Evolutionary conservation across 441 rosid genomes (phyloP).

Genomic region (Hypseocharis bilobata): DNA sequence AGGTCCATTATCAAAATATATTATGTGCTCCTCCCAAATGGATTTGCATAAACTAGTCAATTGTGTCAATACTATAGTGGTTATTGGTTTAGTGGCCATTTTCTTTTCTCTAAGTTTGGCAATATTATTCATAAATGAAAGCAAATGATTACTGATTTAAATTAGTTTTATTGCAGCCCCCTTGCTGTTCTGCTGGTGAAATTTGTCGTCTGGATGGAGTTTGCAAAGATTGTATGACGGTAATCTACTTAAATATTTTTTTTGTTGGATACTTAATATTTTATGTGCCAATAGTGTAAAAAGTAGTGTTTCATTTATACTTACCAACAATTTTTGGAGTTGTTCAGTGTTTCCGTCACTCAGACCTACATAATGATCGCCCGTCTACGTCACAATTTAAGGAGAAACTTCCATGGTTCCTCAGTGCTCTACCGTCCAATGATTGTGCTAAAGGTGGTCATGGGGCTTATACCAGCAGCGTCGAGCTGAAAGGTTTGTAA

Average conservation of each 20-base stretch:
- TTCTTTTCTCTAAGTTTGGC: conserved; percentile 3
- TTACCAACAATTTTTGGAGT: conserved; percentile 19
- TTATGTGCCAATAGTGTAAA: conserved; percentile 7
- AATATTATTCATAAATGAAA: conserved; percentile 1
- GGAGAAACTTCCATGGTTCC: conserved; percentile 98
- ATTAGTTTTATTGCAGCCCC: conserved; percentile 50
- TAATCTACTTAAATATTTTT: conserved; percentile 27
- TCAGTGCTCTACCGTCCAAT: conserved; percentile 79
- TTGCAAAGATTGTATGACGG: conserved; percentile 98
- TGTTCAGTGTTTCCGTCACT: conserved; percentile 85
- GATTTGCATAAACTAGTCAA: background rate
- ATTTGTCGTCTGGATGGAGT: conserved; percentile 60
- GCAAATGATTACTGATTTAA: conserved; percentile 9
- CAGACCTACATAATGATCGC: conserved; percentile 72
- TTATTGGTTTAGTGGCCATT: background rate
- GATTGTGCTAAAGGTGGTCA: conserved; percentile 99
- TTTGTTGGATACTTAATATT: conserved; percentile 1
- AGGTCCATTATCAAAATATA: background rate
- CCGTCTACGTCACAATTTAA: conserved; percentile 76
- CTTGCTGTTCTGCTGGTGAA: conserved; percentile 63
- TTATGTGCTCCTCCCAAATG: background rate
- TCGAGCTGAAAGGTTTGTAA: conserved; percentile 64
- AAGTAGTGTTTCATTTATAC: conserved; percentile 9
- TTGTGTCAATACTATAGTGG: background rate
- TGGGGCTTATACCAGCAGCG: conserved; percentile 89